A percentile compares a stretch with the other conserved stretches of the same genome.
Conservation (phyloP, 345 rosid genomes). For the Brassica nigra region DNA sequence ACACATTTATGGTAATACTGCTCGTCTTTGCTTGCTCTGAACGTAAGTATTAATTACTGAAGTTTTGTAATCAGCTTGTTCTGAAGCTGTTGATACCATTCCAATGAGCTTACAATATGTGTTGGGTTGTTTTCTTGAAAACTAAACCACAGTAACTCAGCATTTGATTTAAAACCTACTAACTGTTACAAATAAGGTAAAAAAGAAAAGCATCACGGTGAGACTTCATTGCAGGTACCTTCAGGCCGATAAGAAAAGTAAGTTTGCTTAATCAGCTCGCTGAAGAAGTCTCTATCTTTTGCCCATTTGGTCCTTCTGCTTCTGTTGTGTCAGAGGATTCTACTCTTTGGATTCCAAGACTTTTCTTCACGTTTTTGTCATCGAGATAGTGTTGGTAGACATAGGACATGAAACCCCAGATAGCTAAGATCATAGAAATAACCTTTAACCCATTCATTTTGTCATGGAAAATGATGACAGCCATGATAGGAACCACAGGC, state of each 20-base stretch:
- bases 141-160: not conserved
- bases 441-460: conserved; percentile 65
- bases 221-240: conserved; percentile 2
- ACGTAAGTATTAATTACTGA: conserved; percentile 5
- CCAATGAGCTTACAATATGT: not conserved
- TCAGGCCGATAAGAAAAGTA: too few species aligned
- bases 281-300: conserved; percentile 6
- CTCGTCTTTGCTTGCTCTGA: conserved; percentile 2
- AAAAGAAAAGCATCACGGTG: not conserved
- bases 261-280: not conserved
- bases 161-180: not conserved
- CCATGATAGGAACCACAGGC: conserved; percentile 63
- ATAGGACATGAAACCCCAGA: conserved; percentile 64
- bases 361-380: conserved; percentile 29
- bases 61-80: conserved; percentile 9
- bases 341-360: conserved; percentile 11
- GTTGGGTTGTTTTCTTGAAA: not conserved
- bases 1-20: not conserved
- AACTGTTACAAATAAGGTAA: conserved; percentile 28
- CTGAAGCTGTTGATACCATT: not conserved
- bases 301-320: conserved; percentile 17
- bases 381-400: conserved; percentile 45
- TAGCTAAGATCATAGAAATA: conserved; percentile 60
- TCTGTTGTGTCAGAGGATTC: conserved; percentile 8
- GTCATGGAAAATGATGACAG: conserved; percentile 64